Percentiles rank a stretch among this genome's conserved stretches.
These are phyloP conservation scores for Linanthus parryae DNA, from an alignment of 148 eudicot species.

Conservation along the genomic window DNA sequence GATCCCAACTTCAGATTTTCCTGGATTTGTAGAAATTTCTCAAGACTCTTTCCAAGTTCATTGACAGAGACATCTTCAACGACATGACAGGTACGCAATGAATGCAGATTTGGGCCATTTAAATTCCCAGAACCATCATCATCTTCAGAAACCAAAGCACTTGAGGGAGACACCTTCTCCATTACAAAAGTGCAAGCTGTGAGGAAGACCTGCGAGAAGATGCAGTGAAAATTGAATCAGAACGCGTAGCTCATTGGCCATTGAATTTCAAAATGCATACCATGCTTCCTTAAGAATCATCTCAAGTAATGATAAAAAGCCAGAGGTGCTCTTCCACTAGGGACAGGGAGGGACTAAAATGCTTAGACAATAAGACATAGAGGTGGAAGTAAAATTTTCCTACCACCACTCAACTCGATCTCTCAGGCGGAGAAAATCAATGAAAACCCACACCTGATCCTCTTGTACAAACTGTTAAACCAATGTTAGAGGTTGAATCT, in stretches of 20 bases:
- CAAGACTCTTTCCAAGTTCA: constrained; percentile 33
- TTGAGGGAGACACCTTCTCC: constrained; percentile 29
- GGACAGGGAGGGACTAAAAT: too few relatives aligned
- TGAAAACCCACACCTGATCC: not conserved
- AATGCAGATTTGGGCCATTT: constrained; percentile 16
- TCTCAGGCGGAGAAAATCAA: too few relatives aligned
- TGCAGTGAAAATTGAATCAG: not conserved
- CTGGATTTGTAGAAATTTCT: constrained; percentile 30
- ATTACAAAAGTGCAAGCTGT: constrained; percentile 21
- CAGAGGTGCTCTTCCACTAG: not conserved
- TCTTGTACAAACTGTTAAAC: not conserved
- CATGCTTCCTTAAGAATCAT: not conserved
- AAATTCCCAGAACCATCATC: constrained; percentile 13
- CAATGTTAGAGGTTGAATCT: not conserved
- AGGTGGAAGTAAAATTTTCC: too few relatives aligned
- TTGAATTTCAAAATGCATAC: not conserved
- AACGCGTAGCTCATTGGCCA: not conserved
- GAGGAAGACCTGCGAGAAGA: constrained; percentile 8
- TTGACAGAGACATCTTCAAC: constrained; percentile 20
- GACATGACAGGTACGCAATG: constrained; percentile 13
- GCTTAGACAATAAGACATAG: too few relatives aligned
- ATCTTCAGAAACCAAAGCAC: constrained; percentile 18
- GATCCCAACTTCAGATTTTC: constrained; percentile 11
- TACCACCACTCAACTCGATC: too few relatives aligned
- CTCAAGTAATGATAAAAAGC: not conserved